Evolutionary conservation across 306 rosid species (phyloP).

Genomic region (Gleditsia sinensis): DNA sequence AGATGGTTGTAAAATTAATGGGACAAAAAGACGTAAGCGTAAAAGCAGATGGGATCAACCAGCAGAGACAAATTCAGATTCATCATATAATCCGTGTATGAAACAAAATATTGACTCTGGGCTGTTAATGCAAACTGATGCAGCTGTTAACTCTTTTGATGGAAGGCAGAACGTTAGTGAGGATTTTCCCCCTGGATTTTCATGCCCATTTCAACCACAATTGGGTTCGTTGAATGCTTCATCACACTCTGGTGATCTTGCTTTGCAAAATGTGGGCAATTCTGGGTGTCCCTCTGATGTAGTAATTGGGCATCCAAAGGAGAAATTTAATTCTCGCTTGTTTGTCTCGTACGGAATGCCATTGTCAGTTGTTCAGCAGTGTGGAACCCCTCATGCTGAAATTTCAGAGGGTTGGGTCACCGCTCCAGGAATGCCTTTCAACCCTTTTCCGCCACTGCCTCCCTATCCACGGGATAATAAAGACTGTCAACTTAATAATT

Average conservation of each 20-base stretch:
- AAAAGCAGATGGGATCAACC: constrained; percentile 99
- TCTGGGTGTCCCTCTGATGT: constrained; percentile 41
- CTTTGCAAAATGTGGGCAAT: constrained; percentile 38
- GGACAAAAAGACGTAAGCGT: constrained; percentile 72
- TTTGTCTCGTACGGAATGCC: constrained; percentile 92
- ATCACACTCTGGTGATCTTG: constrained; percentile 37
- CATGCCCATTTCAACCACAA: constrained; percentile 51
- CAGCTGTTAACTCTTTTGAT: constrained; percentile 36
- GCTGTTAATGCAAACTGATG: constrained; percentile 31
- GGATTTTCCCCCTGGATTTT: constrained; percentile 96
- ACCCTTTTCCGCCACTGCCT: constrained; percentile 93
- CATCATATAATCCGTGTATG: constrained; percentile 36
- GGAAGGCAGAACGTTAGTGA: constrained; percentile 54
- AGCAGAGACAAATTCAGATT: constrained; percentile 53
- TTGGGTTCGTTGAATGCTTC: constrained; percentile 43
- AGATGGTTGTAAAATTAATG: constrained; percentile 45
- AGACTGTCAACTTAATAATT: constrained; percentile 45
- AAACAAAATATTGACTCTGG: constrained; percentile 48
- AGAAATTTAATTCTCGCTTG: constrained; percentile 66
- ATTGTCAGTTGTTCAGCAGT: constrained; percentile 59
- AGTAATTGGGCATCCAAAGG: constrained; percentile 71
- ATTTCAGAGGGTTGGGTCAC: constrained; percentile 60
- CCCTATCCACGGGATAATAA: constrained; percentile 54
- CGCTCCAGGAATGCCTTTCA: constrained; percentile 93
- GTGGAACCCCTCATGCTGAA: constrained; percentile 63